Conservation (phyloP, 768 basidiomycete genomes). For the Nidularia pulvinata region DNA sequence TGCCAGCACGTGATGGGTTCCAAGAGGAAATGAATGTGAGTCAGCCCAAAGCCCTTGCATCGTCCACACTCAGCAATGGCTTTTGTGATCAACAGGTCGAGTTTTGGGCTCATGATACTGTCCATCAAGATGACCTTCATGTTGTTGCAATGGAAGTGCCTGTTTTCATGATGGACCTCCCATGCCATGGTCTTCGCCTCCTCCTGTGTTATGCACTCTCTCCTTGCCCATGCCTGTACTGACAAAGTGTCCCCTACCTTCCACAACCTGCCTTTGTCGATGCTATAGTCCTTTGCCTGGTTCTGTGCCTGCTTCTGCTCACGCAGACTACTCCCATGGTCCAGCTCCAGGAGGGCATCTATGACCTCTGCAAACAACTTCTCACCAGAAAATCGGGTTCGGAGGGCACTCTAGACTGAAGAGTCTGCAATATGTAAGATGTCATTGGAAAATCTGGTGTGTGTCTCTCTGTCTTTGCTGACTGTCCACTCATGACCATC, state of each 20-base stretch:
- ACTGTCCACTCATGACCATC: slow-evolving; percentile 25
- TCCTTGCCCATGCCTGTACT: slow-evolving; percentile 9
- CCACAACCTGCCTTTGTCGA: slow-evolving; percentile 24
- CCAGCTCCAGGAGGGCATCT: slow-evolving; percentile 15
- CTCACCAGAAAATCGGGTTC: slow-evolving; percentile 14
- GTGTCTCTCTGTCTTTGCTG: slow-evolving; percentile 13
- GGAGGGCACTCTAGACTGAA: not conserved
- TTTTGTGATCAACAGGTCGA: slow-evolving; percentile 19
- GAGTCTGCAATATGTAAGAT: slow-evolving; percentile 5
- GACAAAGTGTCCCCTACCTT: slow-evolving; percentile 9
- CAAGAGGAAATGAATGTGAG: slow-evolving; percentile 27
- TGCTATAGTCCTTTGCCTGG: slow-evolving; percentile 16
- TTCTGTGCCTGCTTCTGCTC: slow-evolving; percentile 15
- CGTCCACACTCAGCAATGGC: slow-evolving; percentile 19
- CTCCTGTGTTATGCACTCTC: slow-evolving; percentile 22
- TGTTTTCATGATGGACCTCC: slow-evolving; percentile 13
- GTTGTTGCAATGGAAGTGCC: slow-evolving; percentile 29
- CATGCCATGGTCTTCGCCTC: slow-evolving; percentile 18
- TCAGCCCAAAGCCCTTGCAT: slow-evolving; percentile 25
- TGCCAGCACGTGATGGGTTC: slow-evolving; percentile 29
- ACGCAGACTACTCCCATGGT: slow-evolving; percentile 7
- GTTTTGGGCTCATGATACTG: slow-evolving; percentile 17
- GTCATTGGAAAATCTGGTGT: slow-evolving; percentile 12
- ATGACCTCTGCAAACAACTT: slow-evolving; percentile 17
- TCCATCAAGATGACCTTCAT: slow-evolving; percentile 26